Conservation (phyloP, 2,329 filamentous ascomycete species). For the Lasiodiplodia gonubiensis region DNA sequence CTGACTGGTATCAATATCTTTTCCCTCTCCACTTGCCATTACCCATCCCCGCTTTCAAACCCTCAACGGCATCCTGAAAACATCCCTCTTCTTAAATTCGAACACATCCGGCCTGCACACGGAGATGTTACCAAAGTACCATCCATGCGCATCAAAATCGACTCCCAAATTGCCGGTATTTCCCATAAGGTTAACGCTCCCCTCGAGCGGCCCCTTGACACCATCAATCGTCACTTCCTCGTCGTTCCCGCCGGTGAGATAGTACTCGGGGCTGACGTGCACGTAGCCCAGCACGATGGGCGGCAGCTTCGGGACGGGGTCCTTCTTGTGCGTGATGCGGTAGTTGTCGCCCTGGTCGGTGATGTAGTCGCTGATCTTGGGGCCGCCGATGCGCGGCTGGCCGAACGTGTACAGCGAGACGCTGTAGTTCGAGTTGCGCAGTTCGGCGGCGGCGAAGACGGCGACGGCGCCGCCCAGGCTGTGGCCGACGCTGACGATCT, state of each 20-base stretch:
- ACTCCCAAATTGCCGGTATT: constrained; percentile 40
- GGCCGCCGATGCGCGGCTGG: constrained; percentile 68
- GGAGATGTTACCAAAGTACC: constrained; percentile 44
- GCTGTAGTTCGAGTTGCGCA: constrained; percentile 56
- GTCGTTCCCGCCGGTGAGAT: constrained; percentile 39
- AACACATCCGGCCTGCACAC: constrained; percentile 11
- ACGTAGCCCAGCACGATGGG: constrained; percentile 64
- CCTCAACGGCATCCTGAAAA: not conserved
- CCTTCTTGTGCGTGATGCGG: constrained; percentile 70
- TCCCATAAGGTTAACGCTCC: constrained; percentile 35
- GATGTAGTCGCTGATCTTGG: constrained; percentile 60
- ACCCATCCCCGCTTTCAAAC: not conserved
- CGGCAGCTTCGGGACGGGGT: constrained; percentile 72
- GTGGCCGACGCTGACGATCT: constrained; percentile 68
- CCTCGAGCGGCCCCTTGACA: constrained; percentile 33
- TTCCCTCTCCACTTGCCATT: not conserved
- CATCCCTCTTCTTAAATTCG: constrained; percentile 19
- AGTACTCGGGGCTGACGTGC: constrained; percentile 75
- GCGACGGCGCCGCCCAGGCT: constrained; percentile 71
- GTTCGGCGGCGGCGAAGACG: constrained; percentile 63
- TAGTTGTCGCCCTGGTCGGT: constrained; percentile 60
- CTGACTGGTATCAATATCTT: not conserved
- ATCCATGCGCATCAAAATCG: constrained; percentile 41
- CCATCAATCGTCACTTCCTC: constrained; percentile 35
- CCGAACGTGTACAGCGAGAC: constrained; percentile 72